Percentiles rank a stretch among this genome's conserved stretches.
Evolutionary conservation across 1,284 basidiomycete species (phyloP).

Genomic region (Albatrellus sp.): DNA sequence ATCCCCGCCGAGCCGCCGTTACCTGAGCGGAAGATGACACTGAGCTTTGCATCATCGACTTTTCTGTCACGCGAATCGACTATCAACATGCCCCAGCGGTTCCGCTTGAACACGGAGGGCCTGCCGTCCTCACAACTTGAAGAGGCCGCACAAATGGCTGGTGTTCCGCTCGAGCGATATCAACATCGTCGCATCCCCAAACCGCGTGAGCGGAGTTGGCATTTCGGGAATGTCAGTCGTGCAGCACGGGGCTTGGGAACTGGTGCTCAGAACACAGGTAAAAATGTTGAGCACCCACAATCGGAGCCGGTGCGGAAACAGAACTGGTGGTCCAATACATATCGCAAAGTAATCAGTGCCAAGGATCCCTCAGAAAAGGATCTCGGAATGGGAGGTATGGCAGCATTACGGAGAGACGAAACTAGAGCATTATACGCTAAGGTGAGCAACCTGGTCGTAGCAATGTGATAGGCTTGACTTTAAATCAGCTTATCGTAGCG

Average conservation of each 20-base stretch:
- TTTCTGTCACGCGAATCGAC: constrained; percentile 7
- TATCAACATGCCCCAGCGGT: constrained; percentile 19
- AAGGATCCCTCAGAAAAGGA: constrained; percentile 11
- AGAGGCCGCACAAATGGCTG: constrained; percentile 49
- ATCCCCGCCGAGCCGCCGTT: constrained; percentile 17
- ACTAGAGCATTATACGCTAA: constrained; percentile 21
- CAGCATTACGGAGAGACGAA: constrained; percentile 8
- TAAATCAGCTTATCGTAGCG: constrained; percentile 25
- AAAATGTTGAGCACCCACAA: too few species aligned
- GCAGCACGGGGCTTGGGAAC: too few species aligned
- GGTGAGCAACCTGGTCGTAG: constrained; percentile 16
- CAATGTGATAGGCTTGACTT: neutral
- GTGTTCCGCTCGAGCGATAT: constrained; percentile 40
- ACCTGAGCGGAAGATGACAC: neutral
- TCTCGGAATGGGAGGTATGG: constrained; percentile 1
- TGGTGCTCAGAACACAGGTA: too few species aligned
- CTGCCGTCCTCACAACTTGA: constrained; percentile 39
- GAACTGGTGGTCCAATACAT: constrained; percentile 7
- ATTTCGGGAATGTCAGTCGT: too few species aligned
- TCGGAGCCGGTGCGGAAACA: neutral
- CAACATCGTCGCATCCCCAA: constrained; percentile 12
- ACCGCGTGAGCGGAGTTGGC: too few species aligned
- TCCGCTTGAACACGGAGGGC: constrained; percentile 48
- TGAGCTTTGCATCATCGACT: neutral
- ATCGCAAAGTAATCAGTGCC: constrained; percentile 7